These are phyloP conservation scores for Floccularia luteovirens DNA, from an alignment of 768 basidiomycete genomes.

Conservation along the genomic window DNA sequence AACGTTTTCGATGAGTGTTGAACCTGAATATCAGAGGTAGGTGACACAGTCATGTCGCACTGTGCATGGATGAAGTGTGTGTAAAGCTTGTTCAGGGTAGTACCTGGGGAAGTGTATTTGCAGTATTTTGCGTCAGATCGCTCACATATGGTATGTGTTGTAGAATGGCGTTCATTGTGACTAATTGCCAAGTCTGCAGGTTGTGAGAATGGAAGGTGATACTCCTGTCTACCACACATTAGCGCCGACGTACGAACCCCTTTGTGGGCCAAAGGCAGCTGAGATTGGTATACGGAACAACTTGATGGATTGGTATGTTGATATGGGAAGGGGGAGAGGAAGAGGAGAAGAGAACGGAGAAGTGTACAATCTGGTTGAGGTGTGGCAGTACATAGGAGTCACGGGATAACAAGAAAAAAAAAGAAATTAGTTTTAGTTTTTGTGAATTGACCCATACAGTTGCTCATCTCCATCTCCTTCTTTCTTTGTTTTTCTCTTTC, in stretches of 20 bases:
- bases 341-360: slow-evolving; percentile 26
- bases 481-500: slow-evolving; percentile 8
- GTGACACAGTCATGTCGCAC: slow-evolving; percentile 1
- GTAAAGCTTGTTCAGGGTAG: slow-evolving; percentile 51
- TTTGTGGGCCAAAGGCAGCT: slow-evolving; percentile 36
- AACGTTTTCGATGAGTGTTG: slow-evolving; percentile 33
- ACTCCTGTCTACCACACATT: slow-evolving; percentile 28
- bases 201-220: no score
- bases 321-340: slow-evolving; percentile 32
- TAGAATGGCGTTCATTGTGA: no score
- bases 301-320: slow-evolving; percentile 52
- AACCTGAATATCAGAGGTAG: slow-evolving; percentile 37
- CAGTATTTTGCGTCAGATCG: slow-evolving; percentile 66
- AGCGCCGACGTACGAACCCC: slow-evolving; percentile 41
- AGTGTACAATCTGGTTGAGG: slow-evolving; percentile 30
- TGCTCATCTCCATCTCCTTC: no score
- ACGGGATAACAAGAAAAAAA: no score
- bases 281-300: slow-evolving; percentile 36
- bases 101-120: slow-evolving; percentile 43
- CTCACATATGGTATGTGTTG: slow-evolving; percentile 67
- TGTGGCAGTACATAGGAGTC: no score
- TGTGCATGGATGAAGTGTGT: neutral
- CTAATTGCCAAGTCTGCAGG: no score
- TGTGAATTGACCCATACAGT: no score
- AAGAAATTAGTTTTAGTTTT: no score